Evolutionary conservation across 202 grass and related monocot species (phyloP).

Genomic region (Dendrocalamus latiflorus): DNA sequence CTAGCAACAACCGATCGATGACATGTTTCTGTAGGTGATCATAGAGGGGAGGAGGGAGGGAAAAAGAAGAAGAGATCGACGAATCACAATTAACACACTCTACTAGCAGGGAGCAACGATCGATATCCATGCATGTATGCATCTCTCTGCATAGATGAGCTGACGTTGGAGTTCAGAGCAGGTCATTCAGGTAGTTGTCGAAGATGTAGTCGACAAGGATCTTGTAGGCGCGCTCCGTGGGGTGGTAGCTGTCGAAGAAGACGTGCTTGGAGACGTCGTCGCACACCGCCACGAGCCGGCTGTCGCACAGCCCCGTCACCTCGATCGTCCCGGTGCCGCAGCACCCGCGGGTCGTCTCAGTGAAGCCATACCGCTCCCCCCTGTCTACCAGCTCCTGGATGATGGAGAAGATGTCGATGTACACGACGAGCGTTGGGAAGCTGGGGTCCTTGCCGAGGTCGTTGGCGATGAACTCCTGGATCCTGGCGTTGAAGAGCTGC

Average conservation of each 20-base stretch:
- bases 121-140: too few relatives aligned
- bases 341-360: constrained; percentile 50
- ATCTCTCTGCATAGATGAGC: too few relatives aligned
- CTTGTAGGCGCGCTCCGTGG: constrained; percentile 58
- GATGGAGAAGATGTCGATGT: constrained; percentile 56
- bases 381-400: constrained; percentile 36
- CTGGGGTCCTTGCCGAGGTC: not conserved
- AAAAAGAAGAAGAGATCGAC: too few relatives aligned
- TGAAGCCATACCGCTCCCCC: constrained; percentile 38
- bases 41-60: too few relatives aligned
- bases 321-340: constrained; percentile 78
- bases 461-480: constrained; percentile 28
- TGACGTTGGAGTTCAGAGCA: not conserved
- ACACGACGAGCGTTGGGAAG: constrained; percentile 25
- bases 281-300: constrained; percentile 38
- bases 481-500: constrained; percentile 43
- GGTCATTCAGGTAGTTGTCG: constrained; percentile 31
- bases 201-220: constrained; percentile 59
- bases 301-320: constrained; percentile 57
- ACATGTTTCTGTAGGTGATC: too few relatives aligned
- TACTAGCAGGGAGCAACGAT: too few relatives aligned
- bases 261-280: constrained; percentile 43
- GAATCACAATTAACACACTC: too few relatives aligned
- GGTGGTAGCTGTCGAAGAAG: constrained; percentile 91
- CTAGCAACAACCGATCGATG: too few relatives aligned